These are phyloP conservation scores for Trichoderma gracile DNA, from an alignment of 2,329 filamentous ascomycete species.

Conservation along the genomic window DNA sequence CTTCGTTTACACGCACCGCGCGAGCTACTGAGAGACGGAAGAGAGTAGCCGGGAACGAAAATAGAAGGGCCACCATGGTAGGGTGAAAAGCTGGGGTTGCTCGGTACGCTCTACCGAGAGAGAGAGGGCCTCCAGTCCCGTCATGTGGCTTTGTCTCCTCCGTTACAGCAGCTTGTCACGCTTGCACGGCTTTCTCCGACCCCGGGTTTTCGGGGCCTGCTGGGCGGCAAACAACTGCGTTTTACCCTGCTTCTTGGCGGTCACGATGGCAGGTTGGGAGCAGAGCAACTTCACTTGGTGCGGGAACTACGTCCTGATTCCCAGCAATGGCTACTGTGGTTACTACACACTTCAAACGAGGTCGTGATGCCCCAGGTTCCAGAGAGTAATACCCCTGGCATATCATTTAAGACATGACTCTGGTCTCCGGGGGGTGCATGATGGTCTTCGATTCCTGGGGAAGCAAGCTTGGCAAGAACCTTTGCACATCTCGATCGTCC, in stretches of 20 bases:
- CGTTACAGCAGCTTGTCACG: neutral
- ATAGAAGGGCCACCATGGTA: neutral
- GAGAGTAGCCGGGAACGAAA: neutral
- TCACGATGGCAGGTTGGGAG: neutral
- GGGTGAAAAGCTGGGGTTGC: conserved; percentile 13
- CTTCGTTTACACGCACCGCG: neutral
- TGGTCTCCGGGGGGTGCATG: neutral
- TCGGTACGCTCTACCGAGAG: conserved; percentile 20
- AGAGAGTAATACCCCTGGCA: neutral
- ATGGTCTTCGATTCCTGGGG: neutral
- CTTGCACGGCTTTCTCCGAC: conserved; percentile 19
- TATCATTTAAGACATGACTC: conserved; percentile 4
- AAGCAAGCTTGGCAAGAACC: neutral
- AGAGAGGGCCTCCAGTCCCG: neutral
- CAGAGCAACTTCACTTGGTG: too few species aligned
- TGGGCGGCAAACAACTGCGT: neutral
- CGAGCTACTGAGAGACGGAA: neutral
- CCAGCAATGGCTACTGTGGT: too few species aligned
- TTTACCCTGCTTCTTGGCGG: conserved; percentile 1
- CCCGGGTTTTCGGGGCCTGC: conserved; percentile 21
- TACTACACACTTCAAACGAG: too few species aligned
- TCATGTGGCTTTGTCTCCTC: conserved; percentile 7
- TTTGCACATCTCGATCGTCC: neutral
- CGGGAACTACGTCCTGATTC: too few species aligned
- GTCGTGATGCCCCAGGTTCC: neutral